These are phyloP conservation scores for Lactarius deliciosus DNA, from an alignment of 768 basidiomycete genomes.

Conservation along the genomic window DNA sequence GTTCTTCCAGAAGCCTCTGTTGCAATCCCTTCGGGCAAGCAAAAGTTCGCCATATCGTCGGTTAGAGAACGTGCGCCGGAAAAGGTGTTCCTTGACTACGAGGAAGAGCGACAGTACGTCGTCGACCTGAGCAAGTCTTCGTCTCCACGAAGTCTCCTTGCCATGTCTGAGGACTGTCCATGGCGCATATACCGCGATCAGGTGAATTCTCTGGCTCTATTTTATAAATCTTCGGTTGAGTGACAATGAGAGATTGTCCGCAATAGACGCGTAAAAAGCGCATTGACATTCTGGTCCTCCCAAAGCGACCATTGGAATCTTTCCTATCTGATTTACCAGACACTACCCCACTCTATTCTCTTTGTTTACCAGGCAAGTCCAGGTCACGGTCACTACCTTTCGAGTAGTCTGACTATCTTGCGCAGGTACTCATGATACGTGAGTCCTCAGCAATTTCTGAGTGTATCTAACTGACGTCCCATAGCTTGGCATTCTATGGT, in stretches of 20 bases:
- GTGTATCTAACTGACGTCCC: constrained; percentile 11
- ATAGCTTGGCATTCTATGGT: constrained; percentile 79
- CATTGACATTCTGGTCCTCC: constrained; percentile 54
- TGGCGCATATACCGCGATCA: constrained; percentile 59
- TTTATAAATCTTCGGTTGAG: background rate
- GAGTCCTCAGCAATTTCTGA: constrained; percentile 29
- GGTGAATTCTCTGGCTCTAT: constrained; percentile 39
- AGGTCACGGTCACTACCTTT: constrained; percentile 12
- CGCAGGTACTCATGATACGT: constrained; percentile 71
- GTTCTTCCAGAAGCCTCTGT: constrained; percentile 15
- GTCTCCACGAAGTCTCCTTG: constrained; percentile 36
- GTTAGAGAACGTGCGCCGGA: constrained; percentile 6
- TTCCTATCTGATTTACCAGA: constrained; percentile 68
- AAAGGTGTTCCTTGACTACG: constrained; percentile 29
- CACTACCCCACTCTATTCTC: constrained; percentile 60
- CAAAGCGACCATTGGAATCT: constrained; percentile 55
- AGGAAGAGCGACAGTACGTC: constrained; percentile 13
- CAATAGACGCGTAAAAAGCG: constrained; percentile 48
- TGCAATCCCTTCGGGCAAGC: constrained; percentile 24
- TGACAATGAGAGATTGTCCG: constrained; percentile 7
- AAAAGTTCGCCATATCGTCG: constrained; percentile 13
- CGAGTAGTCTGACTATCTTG: constrained; percentile 16
- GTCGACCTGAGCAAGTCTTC: constrained; percentile 11
- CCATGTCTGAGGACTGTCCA: constrained; percentile 45
- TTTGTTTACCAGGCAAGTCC: constrained; percentile 72